Percentiles rank a stretch among this genome's conserved stretches.
phyloP scores from a whole-genome alignment of 1,284 basidiomycete genomes.

The Fistulina hepatica region DNA sequence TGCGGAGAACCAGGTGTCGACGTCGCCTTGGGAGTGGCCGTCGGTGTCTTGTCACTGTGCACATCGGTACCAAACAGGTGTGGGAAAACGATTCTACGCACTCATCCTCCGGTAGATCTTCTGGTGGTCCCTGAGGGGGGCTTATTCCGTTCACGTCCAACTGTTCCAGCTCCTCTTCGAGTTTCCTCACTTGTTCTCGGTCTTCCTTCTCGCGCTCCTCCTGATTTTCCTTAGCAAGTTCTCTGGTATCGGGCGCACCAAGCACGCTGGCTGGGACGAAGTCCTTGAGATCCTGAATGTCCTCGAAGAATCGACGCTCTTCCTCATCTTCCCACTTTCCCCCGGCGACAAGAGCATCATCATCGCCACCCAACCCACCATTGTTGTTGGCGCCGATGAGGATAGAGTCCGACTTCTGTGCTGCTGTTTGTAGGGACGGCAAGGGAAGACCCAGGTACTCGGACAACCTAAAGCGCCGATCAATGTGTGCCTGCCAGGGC shows the following conservation, averaged over 20 bases:
- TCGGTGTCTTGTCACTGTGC: constrained; percentile 47
- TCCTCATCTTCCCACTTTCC: constrained; percentile 99
- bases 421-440: constrained; percentile 71
- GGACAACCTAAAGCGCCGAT: constrained; percentile 50
- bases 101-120: constrained; percentile 33
- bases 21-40: constrained; percentile 51
- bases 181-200: constrained; percentile 52
- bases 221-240: constrained; percentile 29
- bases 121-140: constrained; percentile 12
- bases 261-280: constrained; percentile 84
- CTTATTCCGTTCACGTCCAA: constrained; percentile 25
- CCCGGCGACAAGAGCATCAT: constrained; percentile 42
- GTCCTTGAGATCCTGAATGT: constrained; percentile 84
- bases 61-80: constrained; percentile 6
- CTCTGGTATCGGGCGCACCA: constrained; percentile 44
- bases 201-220: constrained; percentile 26
- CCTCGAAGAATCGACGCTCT: constrained; percentile 90
- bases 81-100: constrained; percentile 19
- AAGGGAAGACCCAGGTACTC: constrained; percentile 78
- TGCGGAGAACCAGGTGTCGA: constrained; percentile 57
- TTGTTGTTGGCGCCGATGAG: constrained; percentile 51
- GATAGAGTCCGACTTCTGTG: constrained; percentile 71
- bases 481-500: constrained; percentile 1
- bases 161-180: constrained; percentile 62
- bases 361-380: constrained; percentile 35